Conservation (phyloP, 176 grass and related monocot species). For the Ananas comosus region DNA sequence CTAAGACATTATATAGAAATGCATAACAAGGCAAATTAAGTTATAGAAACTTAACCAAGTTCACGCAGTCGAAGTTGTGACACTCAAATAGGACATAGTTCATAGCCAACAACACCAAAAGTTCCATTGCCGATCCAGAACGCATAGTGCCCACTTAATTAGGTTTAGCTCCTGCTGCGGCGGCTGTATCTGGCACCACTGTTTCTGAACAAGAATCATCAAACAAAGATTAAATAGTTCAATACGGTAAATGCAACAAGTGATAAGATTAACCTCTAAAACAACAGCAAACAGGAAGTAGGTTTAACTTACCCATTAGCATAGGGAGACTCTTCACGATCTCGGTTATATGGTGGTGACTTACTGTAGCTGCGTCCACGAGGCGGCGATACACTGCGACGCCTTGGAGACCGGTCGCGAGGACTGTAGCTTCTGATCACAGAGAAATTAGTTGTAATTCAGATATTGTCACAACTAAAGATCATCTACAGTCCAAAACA, state of each 20-base stretch:
- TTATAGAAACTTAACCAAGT: slow-evolving; percentile 85
- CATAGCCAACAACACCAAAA: slow-evolving; percentile 40
- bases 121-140: slow-evolving; percentile 22
- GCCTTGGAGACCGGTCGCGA: slow-evolving; percentile 69
- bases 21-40: slow-evolving; percentile 51
- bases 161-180: slow-evolving; percentile 56
- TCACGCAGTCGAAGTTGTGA: slow-evolving; percentile 54
- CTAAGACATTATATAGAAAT: slow-evolving; percentile 5
- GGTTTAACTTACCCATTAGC: slow-evolving; percentile 50
- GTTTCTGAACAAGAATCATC: slow-evolving; percentile 25
- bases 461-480: neutral
- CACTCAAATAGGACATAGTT: slow-evolving; percentile 40
- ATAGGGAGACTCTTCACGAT: slow-evolving; percentile 39
- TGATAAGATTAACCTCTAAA: neutral
- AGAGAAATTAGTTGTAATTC: slow-evolving; percentile 12
- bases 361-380: slow-evolving; percentile 59
- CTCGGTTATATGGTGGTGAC: slow-evolving; percentile 38
- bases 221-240: neutral
- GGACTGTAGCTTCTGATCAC: slow-evolving; percentile 73
- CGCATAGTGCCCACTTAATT: slow-evolving; percentile 4
- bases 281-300: neutral
- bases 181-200: slow-evolving; percentile 32
- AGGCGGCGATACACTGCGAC: slow-evolving; percentile 52
- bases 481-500: too few species aligned
- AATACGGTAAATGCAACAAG: neutral